phyloP scores from a whole-genome alignment of 73 alveolate species.

The Paramecium pentaurelia region DNA sequence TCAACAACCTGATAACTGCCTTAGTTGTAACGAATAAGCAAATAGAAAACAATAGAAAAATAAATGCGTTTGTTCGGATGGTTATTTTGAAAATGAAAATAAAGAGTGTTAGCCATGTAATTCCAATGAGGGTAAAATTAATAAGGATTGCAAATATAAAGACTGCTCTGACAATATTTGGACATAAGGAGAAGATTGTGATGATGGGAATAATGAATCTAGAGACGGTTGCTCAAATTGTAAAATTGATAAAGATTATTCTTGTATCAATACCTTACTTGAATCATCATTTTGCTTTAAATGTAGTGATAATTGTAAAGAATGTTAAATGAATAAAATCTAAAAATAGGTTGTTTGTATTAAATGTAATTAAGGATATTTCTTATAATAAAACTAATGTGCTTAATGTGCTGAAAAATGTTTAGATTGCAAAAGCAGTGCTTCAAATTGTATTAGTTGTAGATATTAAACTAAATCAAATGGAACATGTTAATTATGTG shows the following conservation, averaged over 20 bases:
- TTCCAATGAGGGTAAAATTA: background rate
- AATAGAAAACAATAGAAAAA: background rate
- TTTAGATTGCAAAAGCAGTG: background rate
- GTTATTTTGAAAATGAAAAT: background rate
- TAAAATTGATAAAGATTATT: slow-evolving; percentile 5
- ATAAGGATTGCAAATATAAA: background rate
- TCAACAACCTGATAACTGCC: background rate
- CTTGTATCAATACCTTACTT: background rate
- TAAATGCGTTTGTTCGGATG: background rate
- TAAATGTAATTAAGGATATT: background rate
- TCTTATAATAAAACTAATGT: background rate
- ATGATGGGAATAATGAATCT: background rate
- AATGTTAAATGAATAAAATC: background rate
- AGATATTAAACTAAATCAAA: background rate
- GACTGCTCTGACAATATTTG: background rate
- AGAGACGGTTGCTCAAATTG: slow-evolving; percentile 35
- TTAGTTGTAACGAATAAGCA: background rate
- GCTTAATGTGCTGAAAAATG: background rate
- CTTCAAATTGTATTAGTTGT: background rate
- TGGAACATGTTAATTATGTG: background rate
- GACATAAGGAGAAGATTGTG: slow-evolving; percentile 31
- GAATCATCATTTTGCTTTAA: background rate
- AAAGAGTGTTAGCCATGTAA: background rate
- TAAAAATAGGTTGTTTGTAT: background rate
- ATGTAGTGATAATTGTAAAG: background rate